Percentiles rank a stretch among this genome's conserved stretches.
Evolutionary conservation across 1,284 basidiomycete species (phyloP).

Genomic region (Blastosporella zonata): DNA sequence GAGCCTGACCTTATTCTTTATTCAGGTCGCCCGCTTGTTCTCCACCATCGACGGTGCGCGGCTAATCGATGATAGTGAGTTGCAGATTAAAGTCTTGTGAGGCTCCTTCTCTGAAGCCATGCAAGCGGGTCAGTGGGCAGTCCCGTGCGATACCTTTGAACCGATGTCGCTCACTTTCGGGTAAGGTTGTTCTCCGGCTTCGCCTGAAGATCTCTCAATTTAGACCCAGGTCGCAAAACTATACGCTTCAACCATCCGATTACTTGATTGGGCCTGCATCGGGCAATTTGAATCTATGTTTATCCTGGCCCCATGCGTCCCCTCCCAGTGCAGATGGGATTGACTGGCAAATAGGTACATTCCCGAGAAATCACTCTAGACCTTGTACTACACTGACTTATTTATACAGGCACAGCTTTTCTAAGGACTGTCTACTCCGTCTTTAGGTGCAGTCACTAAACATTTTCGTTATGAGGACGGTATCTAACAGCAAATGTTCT

Average conservation of each 20-base stretch:
- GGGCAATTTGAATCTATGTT: slow-evolving; percentile 66
- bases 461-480: neutral
- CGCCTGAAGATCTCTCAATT: neutral
- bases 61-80: slow-evolving; percentile 58
- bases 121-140: slow-evolving; percentile 72
- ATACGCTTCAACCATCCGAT: slow-evolving; percentile 75
- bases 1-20: slow-evolving; percentile 5
- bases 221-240: slow-evolving; percentile 48
- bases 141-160: slow-evolving; percentile 71
- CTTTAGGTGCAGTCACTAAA: slow-evolving; percentile 54
- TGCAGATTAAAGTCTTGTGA: neutral
- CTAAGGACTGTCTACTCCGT: slow-evolving; percentile 80
- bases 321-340: slow-evolving; percentile 72
- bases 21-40: slow-evolving; percentile 70
- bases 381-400: neutral
- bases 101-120: neutral
- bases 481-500: slow-evolving; percentile 4
- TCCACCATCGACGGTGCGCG: slow-evolving; percentile 61
- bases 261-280: slow-evolving; percentile 77
- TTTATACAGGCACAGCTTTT: slow-evolving; percentile 62
- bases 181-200: slow-evolving; percentile 35
- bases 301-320: slow-evolving; percentile 77
- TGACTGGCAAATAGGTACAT: slow-evolving; percentile 79
- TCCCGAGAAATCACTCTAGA: neutral
- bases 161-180: slow-evolving; percentile 76